Evolutionary conservation across 345 rosid species (phyloP), one percentile per base, ranked within the genome.

Genomic region (Cardamine chenopodiifolia): DNA sequence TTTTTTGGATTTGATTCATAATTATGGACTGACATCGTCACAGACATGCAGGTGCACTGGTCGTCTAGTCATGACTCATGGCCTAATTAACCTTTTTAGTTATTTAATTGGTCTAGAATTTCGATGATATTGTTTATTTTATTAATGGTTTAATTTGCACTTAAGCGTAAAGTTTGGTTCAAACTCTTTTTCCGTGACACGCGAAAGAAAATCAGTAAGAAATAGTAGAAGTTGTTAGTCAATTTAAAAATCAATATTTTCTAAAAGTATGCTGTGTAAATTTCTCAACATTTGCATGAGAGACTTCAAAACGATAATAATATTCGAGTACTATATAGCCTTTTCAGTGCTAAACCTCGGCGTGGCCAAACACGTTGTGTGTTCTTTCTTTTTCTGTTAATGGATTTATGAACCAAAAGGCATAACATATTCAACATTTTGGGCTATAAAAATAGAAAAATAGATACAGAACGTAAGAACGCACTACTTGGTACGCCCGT

Each of bases 401-500:
- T 20, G n/a, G 55, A 53, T 72, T 40, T 42, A 17, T 55, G 15
- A 32, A 34, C 20, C 8, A 65, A 34, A 47, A 31, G 42, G 39
- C 47, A 39, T 59, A 32, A 59, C 5, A 60, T 37, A 52, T 60
- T 75, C 79, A 75, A 68, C 44, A 29, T 7, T 75, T 61, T 69
- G 74, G 79, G 64, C 79, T 75, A 61, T 26, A n/a, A 19, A 60
- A 8, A 57, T 5, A 26, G 14, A 3, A n/a, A 32, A 39, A 39
- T 67, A 49, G 59, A 5, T 31, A 52, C 4, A 29, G 34, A 75
- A 75, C 74, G 56, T 67, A 49, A 67, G 74, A 75, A 75, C 28
- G 62, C 68, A 66, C 73, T 66, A 66, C 68, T 75, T 75, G 68
- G 53, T 66, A 74, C 72, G 70, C 54, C 70, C 37, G 58, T 25